These are phyloP conservation scores for Penicillium cosmopolitanum DNA, from an alignment of 495 filamentous ascomycete species.

Conservation along the genomic window DNA sequence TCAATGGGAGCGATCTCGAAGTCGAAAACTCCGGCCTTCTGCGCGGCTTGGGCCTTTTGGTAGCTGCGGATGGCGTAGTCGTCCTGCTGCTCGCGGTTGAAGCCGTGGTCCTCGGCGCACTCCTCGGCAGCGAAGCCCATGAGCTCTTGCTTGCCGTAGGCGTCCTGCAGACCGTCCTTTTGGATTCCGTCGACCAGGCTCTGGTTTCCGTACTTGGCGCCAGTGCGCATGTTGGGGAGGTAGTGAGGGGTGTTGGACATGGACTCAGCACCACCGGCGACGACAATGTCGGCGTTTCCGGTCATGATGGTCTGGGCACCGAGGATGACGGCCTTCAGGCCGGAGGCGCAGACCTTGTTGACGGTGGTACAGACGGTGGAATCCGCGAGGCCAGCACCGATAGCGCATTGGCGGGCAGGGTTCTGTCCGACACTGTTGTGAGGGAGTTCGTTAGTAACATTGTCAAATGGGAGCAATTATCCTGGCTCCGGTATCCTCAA, in stretches of 20 bases:
- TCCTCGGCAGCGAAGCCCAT: constrained; percentile 95
- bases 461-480: not conserved
- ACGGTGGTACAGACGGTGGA: constrained; percentile 85
- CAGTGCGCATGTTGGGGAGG: constrained; percentile 77
- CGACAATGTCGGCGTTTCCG: constrained; percentile 84
- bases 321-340: constrained; percentile 90
- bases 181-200: constrained; percentile 85
- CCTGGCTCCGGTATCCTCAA: constrained; percentile 10
- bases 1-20: constrained; percentile 90
- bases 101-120: constrained; percentile 80
- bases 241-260: constrained; percentile 99
- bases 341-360: constrained; percentile 98
- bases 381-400: constrained; percentile 80
- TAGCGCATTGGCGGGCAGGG: constrained; percentile 90
- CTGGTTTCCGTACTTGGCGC: constrained; percentile 89
- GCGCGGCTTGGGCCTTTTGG: constrained; percentile 86
- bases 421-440: constrained; percentile 84
- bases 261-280: constrained; percentile 93
- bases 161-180: constrained; percentile 90
- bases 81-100: constrained; percentile 84
- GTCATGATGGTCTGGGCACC: constrained; percentile 96
- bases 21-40: constrained; percentile 74
- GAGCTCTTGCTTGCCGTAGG: constrained; percentile 84
- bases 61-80: constrained; percentile 92
- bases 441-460: constrained; percentile 11